These are phyloP conservation scores for Spergularia marina DNA, from an alignment of 148 eudicot species.

Conservation along the genomic window DNA sequence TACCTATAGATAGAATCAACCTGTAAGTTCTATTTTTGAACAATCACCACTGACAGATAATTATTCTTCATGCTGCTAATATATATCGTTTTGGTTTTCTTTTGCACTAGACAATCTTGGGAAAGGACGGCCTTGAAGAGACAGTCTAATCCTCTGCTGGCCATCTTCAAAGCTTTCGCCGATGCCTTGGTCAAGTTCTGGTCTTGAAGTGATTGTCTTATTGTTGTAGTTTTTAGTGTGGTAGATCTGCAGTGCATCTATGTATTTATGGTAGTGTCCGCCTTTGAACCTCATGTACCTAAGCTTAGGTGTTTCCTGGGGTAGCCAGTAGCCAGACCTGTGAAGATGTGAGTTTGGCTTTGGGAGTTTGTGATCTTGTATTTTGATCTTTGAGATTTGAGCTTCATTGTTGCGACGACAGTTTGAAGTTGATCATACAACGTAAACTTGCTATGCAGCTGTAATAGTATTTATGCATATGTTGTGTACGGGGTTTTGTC, in stretches of 20 bases:
- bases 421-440: too few species aligned
- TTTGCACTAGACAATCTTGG: constrained; percentile 54
- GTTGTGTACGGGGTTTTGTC: too few species aligned
- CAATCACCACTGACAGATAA: not conserved
- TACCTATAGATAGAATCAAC: constrained; percentile 57
- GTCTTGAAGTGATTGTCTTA: constrained; percentile 36
- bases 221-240: constrained; percentile 6
- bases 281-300: not conserved
- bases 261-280: not conserved
- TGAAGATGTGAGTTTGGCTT: constrained; percentile 2
- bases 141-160: constrained; percentile 48
- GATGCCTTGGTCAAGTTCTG: constrained; percentile 57
- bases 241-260: not conserved
- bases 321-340: not conserved
- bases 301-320: not conserved
- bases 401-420: not conserved
- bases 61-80: not conserved
- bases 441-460: too few species aligned
- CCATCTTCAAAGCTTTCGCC: constrained; percentile 46
- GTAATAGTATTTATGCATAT: too few species aligned
- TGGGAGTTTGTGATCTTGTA: not conserved
- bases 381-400: not conserved
- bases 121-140: constrained; percentile 34
- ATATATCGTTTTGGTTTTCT: constrained; percentile 1
- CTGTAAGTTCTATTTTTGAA: constrained; percentile 45